phyloP scores from a whole-genome alignment of 129 eudicot species.

The Lactuca sativa region DNA sequence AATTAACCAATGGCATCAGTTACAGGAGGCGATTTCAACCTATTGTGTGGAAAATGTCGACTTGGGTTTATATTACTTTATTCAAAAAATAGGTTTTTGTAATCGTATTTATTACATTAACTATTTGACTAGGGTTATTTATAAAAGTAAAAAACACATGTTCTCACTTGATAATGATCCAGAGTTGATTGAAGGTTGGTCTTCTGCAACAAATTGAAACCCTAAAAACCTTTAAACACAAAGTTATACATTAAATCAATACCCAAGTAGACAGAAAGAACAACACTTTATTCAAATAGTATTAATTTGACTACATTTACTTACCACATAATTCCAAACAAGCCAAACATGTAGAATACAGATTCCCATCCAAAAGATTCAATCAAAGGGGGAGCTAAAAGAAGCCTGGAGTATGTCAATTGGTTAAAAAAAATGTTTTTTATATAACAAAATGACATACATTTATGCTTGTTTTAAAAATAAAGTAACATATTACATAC shows the following conservation, averaged over 20 bases:
- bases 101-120: neutral
- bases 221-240: slow-evolving; percentile 68
- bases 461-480: slow-evolving; percentile 10
- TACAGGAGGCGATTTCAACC: neutral
- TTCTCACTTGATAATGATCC: slow-evolving; percentile 55
- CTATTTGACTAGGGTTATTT: neutral
- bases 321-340: slow-evolving; percentile 85
- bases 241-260: slow-evolving; percentile 25
- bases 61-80: neutral
- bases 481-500: slow-evolving; percentile 58
- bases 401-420: slow-evolving; percentile 63
- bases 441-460: neutral
- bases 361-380: slow-evolving; percentile 96
- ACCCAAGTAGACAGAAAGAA: neutral
- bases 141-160: slow-evolving; percentile 1
- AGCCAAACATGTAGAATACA: slow-evolving; percentile 91
- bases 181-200: slow-evolving; percentile 41
- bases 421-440: slow-evolving; percentile 16
- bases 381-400: slow-evolving; percentile 93
- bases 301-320: slow-evolving; percentile 27
- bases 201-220: slow-evolving; percentile 86
- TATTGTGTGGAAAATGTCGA: neutral
- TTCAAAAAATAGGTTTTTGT: neutral
- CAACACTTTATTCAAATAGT: too few relatives aligned
- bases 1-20: neutral